phyloP scores from a whole-genome alignment of 179 eudicot genomes.

The Camellia oleifera region DNA sequence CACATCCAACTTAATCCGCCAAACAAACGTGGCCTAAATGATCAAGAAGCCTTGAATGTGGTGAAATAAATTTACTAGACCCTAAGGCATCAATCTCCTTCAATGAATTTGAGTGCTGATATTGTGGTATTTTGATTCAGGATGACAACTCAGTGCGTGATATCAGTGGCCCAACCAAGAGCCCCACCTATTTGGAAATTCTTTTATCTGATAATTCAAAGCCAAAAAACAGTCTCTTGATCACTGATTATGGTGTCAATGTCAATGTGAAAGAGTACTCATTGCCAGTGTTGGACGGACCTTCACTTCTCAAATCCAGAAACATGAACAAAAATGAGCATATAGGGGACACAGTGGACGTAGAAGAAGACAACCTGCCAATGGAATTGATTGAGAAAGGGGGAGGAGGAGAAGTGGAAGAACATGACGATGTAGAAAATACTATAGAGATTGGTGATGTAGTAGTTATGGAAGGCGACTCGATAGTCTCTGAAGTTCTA shows the following conservation, averaged over 20 bases:
- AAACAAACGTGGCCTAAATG: too few species aligned
- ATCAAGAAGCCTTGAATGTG: neutral
- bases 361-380: neutral
- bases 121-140: neutral
- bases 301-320: too few species aligned
- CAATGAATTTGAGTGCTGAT: neutral
- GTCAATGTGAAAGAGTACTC: too few species aligned
- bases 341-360: neutral
- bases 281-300: too few species aligned
- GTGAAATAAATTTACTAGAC: neutral
- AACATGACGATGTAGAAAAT: neutral
- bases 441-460: neutral
- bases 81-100: neutral
- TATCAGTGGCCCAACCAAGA: neutral
- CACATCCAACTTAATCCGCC: too few species aligned
- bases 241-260: too few species aligned
- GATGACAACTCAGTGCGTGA: neutral
- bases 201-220: slow-evolving; percentile 1
- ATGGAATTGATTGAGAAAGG: neutral
- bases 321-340: neutral
- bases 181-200: neutral
- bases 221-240: neutral
- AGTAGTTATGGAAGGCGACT: neutral
- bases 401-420: neutral
- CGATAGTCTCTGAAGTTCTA: neutral